phyloP scores from a whole-genome alignment of 163 green algal genomes.

The Prototheca wickerhamii region DNA sequence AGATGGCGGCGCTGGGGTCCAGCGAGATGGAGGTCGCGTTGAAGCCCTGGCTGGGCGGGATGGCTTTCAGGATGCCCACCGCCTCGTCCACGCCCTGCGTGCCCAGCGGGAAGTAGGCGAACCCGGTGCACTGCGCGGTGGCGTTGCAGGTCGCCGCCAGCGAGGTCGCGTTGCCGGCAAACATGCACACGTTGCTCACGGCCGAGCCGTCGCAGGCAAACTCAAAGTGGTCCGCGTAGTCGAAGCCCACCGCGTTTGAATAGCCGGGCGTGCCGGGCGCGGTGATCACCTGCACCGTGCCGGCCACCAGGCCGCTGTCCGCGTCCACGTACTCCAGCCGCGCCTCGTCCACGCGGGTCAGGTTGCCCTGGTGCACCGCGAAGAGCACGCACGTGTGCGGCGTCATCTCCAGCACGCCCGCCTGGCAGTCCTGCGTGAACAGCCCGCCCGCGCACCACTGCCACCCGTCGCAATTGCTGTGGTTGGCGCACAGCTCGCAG shows the following conservation, averaged over 20 bases:
- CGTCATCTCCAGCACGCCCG: too few species aligned
- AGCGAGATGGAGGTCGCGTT: neutral
- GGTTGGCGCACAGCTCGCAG: constrained; percentile 20
- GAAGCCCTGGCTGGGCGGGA: neutral
- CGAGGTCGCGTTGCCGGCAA: neutral
- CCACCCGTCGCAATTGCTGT: constrained; percentile 19
- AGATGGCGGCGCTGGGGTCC: constrained; percentile 13
- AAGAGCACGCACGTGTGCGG: neutral
- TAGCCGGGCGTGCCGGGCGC: neutral
- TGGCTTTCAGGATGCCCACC: constrained; percentile 18
- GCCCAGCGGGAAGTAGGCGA: constrained; percentile 19
- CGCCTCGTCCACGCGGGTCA: neutral
- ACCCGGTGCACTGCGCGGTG: constrained; percentile 15
- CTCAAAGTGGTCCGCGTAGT: neutral
- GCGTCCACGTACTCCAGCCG: neutral
- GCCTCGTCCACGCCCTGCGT: neutral
- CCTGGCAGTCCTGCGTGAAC: neutral
- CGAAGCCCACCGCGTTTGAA: neutral
- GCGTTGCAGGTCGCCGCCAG: constrained; percentile 8
- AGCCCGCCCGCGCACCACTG: constrained; percentile 23
- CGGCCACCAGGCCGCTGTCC: neutral
- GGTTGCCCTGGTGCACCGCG: neutral
- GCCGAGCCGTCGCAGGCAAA: neutral
- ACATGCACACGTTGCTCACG: neutral
- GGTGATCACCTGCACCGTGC: neutral